Evolutionary conservation across 371 early-diverging fungal genomes (phyloP), one percentile per base, ranked within the genome.

Genomic region (Circinella umbellata): DNA sequence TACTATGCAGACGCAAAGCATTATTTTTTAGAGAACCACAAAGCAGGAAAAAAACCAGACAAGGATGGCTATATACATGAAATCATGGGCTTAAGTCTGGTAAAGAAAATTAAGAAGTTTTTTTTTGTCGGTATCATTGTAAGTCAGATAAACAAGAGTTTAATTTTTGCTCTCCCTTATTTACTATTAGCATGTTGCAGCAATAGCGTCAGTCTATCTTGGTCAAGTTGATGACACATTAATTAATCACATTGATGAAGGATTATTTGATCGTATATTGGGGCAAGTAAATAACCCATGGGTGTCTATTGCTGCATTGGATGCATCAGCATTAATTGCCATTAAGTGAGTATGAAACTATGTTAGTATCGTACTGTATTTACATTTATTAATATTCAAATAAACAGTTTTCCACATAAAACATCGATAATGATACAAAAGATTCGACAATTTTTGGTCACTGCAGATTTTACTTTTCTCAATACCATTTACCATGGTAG

Each of bases 1-100:
- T 88, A 88, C 70, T 86, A 84, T 72, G 79, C 83, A 1, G 89
- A 90, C 60, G 80, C 87, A 66, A 78, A 79, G 17, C 73, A 79
- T 20, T 85, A 80, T 48, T 34, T 64, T 27, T 7, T 13, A 63
- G 80, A 84, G 39, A 75, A 80, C 15, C 82, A 88, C 68, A 80
- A 80, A 8, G 80, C 77, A 49, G 76, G 73, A 37, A 76, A 78
- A 75, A 76, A 82, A 11, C 77, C 77, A 75, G 76, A 82, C 8
- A 74, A 76, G 17, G 86, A 88, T 66, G 82, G 84, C 34, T 90
- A 88, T 60, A 84, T 84, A 74, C 82, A 78, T 51, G 88, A 87
- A 64, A 88, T 90, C 67, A 85, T 88, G 87, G 87, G 86, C 3
- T 76, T 83, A n/a, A 85, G 89, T 47, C 76, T 90, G 86, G 89